Base-by-base conservation (phyloP, 2,329 filamentous ascomycete species). In the Stemphylium beticola region DNA sequence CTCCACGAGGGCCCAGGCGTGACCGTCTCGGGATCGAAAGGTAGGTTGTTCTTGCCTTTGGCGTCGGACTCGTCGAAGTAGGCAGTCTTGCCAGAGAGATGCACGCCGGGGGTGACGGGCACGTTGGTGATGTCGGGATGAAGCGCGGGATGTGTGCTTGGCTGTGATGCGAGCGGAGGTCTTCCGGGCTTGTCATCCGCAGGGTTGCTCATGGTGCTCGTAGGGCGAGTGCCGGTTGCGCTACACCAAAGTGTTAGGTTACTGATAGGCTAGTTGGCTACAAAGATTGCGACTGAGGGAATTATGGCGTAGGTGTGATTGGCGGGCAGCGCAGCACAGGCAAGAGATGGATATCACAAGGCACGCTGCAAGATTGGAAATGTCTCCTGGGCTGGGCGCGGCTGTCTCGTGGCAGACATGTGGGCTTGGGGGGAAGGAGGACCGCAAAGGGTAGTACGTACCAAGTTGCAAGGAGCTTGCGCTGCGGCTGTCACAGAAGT, bases 51-150 rank as follows among this genome's bases (percentile, higher is more conserved):
- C 34, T 58, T 57, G 8, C 18, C 38, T 38, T 66, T 57, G 15
- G 51, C 37, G 14, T 49, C 46, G 10, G 45, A 57, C 26, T 62
- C 57, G 38, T 74, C 63, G 43, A 75, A 66, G 63, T 78, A 78
- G 45, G 75, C 75, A 15, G 74, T 74, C 15, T 68, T 55, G 31
- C 75, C 76, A 26, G 62, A 61, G 41, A 71, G 43, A 49, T 75
- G 71, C 5, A 77, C 68, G 42, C 74, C 77, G 17, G 78, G 78
- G 10, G 78, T 79, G 45, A 80, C 78, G 11, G 77, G 77, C 14
- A 78, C 71, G 11, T 63, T 64, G 42, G 72, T 78, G 51, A 77
- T 58, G 34, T 67, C 71, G 46, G 73, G 68, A 17, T 76, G 67
- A 26, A 78, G 72, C 5, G 76, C 77, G 26, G 76, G 77, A 67